These are phyloP conservation scores for Haematococcus sp. DNA, from an alignment of 139 green algal genomes.

Conservation along the genomic window DNA sequence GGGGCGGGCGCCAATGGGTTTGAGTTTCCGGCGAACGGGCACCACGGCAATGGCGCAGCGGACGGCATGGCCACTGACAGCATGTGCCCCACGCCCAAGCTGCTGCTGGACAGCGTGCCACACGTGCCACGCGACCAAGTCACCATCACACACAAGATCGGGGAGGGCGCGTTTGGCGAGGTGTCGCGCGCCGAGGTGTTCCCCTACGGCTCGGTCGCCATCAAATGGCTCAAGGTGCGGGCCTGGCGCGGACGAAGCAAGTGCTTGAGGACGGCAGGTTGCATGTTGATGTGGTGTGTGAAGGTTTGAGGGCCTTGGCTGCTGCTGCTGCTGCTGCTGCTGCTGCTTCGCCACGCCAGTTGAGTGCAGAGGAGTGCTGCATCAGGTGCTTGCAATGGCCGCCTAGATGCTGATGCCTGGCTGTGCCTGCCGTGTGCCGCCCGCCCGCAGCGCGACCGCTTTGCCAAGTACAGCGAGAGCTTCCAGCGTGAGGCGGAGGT, in stretches of 20 bases:
- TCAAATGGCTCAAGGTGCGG: constrained; percentile 83
- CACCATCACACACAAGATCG: constrained; percentile 62
- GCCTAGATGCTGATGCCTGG: background rate
- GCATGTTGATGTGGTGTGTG: too few relatives aligned
- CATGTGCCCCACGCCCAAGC: background rate
- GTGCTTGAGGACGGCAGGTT: background rate
- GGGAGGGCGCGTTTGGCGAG: constrained; percentile 82
- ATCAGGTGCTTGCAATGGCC: background rate
- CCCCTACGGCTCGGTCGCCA: constrained; percentile 70
- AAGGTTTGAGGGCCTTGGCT: too few relatives aligned
- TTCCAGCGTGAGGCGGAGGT: constrained; percentile 84
- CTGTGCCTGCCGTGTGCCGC: background rate
- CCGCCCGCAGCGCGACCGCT: constrained; percentile 43
- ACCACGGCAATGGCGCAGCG: background rate
- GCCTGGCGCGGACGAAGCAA: background rate
- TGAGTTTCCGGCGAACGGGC: background rate
- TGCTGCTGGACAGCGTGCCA: constrained; percentile 36
- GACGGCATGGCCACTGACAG: background rate
- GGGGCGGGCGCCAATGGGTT: too few relatives aligned
- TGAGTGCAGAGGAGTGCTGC: background rate
- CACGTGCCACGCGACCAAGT: constrained; percentile 47
- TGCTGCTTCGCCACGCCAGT: background rate
- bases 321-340: too few relatives aligned
- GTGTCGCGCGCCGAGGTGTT: constrained; percentile 64
- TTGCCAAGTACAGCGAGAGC: constrained; percentile 63